Evolutionary conservation across 2,329 filamentous ascomycete species (phyloP).

Genomic region (Thielaviopsis euricoi): DNA sequence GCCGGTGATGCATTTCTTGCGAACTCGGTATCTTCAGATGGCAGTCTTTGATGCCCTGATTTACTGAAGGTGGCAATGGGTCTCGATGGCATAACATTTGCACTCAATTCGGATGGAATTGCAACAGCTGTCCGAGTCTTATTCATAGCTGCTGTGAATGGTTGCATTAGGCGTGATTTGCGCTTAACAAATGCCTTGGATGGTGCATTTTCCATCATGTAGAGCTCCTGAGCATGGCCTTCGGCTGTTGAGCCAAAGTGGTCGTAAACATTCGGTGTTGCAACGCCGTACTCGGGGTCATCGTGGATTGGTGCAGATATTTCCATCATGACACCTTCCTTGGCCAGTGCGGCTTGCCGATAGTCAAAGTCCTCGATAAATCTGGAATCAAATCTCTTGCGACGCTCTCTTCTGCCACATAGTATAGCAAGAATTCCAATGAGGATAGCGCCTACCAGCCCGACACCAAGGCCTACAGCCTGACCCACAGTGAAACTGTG

Average conservation of each 20-base stretch:
- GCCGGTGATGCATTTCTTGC: background rate
- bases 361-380: slow-evolving; percentile 21
- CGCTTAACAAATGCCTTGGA: slow-evolving; percentile 12
- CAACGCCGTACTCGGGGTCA: background rate
- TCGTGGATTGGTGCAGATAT: slow-evolving; percentile 26
- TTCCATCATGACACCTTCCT: slow-evolving; percentile 19
- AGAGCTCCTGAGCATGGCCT: slow-evolving; percentile 3
- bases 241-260: slow-evolving; percentile 10
- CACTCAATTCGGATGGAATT: background rate
- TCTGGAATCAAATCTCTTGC: slow-evolving; percentile 21
- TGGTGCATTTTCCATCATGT: slow-evolving; percentile 13
- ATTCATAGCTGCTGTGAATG: background rate
- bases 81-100: background rate
- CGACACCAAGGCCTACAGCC: slow-evolving; percentile 42
- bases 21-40: slow-evolving; percentile 2
- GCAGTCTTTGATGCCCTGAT: slow-evolving; percentile 4
- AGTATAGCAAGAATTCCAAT: slow-evolving; percentile 33
- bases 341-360: slow-evolving; percentile 14
- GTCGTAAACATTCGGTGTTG: background rate
- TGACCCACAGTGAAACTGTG: slow-evolving; percentile 25
- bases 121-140: background rate
- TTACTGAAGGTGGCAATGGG: background rate
- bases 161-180: background rate
- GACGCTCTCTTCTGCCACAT: slow-evolving; percentile 26
- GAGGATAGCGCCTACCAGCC: slow-evolving; percentile 30